phyloP scores from a whole-genome alignment of 2,329 filamentous ascomycete genomes.

The Rutstroemia sydowiana region DNA sequence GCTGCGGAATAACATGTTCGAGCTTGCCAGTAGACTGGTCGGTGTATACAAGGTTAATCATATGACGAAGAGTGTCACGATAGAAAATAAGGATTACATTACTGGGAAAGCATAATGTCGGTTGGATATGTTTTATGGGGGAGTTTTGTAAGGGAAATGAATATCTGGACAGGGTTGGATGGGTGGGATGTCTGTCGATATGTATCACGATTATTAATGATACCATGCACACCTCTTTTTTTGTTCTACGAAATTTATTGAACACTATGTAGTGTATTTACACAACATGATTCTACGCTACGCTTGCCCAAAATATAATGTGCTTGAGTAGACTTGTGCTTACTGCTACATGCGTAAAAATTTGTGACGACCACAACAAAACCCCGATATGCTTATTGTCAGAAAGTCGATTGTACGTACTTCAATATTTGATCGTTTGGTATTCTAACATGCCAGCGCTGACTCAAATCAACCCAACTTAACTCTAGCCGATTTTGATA shows the following conservation, averaged over 20 bases:
- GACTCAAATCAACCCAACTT: too few species aligned
- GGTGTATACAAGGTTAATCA: slow-evolving; percentile 99
- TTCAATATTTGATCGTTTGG: too few species aligned
- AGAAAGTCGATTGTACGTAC: too few species aligned
- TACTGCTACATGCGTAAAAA: too few species aligned
- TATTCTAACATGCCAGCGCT: too few species aligned
- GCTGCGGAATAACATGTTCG: slow-evolving; percentile 98
- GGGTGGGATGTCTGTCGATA: not conserved
- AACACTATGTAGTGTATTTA: not conserved
- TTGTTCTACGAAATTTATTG: not conserved
- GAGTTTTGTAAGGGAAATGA: not conserved
- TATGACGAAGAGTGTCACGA: slow-evolving; percentile 90
- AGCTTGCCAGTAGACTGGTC: slow-evolving; percentile 87
- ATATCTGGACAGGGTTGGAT: not conserved
- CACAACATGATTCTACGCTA: not conserved
- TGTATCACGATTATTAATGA: slow-evolving; percentile 18
- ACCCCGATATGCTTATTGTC: too few species aligned
- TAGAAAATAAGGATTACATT: slow-evolving; percentile 75
- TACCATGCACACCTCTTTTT: not conserved
- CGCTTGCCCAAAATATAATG: not conserved
- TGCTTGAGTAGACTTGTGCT: too few species aligned
- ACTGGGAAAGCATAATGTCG: slow-evolving; percentile 13
- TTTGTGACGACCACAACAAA: too few species aligned
- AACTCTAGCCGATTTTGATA: too few species aligned
- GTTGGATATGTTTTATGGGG: not conserved